These are phyloP conservation scores for Hymenoscyphus repandus DNA, from an alignment of 2,329 filamentous ascomycete genomes.

Conservation along the genomic window DNA sequence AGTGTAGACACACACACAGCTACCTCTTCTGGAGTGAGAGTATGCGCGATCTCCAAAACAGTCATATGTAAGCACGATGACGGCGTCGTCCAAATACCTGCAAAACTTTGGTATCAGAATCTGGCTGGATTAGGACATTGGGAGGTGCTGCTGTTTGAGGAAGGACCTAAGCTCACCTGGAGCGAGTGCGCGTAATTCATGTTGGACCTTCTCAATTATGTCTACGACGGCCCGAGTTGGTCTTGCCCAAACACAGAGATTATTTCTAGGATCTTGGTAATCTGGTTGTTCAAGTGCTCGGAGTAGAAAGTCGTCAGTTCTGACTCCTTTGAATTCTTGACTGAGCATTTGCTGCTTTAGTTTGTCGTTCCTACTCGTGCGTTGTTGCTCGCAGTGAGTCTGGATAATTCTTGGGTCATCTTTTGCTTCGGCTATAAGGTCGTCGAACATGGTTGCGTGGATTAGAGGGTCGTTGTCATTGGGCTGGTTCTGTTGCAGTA, in stretches of 20 bases:
- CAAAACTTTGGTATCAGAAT: neutral
- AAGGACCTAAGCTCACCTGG: neutral
- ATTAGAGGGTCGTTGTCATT: too few relatives aligned
- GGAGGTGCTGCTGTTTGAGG: too few relatives aligned
- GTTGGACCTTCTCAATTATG: neutral
- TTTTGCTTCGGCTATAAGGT: neutral
- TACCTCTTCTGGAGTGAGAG: neutral
- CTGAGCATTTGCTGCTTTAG: neutral
- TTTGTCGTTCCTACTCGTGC: neutral
- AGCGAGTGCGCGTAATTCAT: neutral
- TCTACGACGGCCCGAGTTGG: neutral
- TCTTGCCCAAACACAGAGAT: neutral
- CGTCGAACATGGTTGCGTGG: neutral
- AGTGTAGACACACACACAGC: neutral
- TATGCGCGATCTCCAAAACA: neutral
- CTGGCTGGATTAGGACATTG: too few relatives aligned
- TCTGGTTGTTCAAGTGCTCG: neutral
- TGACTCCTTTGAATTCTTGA: neutral
- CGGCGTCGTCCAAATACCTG: neutral
- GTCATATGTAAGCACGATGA: neutral
- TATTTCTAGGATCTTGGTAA: neutral
- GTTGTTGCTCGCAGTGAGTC: neutral
- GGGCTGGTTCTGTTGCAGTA: too few relatives aligned
- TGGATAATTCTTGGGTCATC: neutral
- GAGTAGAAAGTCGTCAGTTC: neutral